These are phyloP conservation scores for Monosporascus sp. DNA, from an alignment of 2,329 filamentous ascomycete genomes.

Conservation along the genomic window DNA sequence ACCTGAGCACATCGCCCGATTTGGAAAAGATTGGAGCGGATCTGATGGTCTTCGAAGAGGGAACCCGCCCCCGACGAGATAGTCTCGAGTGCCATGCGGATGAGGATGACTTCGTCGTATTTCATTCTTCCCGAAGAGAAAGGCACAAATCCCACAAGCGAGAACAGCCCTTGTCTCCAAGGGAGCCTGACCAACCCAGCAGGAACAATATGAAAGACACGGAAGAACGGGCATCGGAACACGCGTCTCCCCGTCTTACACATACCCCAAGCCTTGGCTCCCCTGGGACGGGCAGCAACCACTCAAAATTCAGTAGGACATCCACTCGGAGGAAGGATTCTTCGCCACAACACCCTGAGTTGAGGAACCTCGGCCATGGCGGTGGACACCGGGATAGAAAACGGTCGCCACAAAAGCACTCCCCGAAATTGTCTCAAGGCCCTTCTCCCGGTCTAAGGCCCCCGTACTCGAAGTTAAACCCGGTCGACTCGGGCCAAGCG, in stretches of 20 bases:
- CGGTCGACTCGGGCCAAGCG: background rate
- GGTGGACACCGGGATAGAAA: background rate
- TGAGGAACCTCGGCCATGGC: background rate
- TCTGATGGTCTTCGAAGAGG: constrained; percentile 17
- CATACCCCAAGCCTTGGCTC: background rate
- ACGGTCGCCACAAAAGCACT: background rate
- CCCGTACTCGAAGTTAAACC: background rate
- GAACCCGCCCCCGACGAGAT: constrained; percentile 13
- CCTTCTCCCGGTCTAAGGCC: background rate
- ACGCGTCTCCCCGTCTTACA: background rate
- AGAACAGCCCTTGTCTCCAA: background rate
- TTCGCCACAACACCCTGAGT: background rate
- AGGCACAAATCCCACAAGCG: background rate
- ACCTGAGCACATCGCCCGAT: constrained; percentile 2
- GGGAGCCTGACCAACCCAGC: background rate
- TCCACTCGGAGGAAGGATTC: background rate
- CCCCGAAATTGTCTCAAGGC: background rate
- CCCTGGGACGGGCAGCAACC: background rate
- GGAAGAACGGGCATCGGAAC: background rate
- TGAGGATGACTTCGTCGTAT: constrained; percentile 18
- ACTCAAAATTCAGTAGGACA: background rate
- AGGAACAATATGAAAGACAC: background rate
- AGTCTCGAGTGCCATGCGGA: constrained; percentile 19
- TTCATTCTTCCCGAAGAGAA: background rate
- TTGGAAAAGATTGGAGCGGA: constrained; percentile 17